Percentiles rank a stretch among this genome's conserved stretches.
phyloP scores from a whole-genome alignment of 106 monocot species.

The Acanthochlamys bracteata region DNA sequence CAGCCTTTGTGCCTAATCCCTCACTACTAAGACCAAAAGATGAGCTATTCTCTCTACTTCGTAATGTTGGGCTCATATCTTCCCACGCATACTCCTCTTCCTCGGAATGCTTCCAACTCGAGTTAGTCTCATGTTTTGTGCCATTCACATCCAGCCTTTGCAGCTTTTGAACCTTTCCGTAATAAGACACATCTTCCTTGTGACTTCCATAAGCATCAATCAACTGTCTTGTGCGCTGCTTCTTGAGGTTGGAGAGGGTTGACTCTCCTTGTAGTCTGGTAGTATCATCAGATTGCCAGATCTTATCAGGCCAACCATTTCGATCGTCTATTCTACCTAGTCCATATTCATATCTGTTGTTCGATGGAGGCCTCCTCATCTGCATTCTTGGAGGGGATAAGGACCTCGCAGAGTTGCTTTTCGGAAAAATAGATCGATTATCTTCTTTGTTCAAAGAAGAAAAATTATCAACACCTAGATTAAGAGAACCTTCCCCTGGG shows the following conservation, averaged over 20 bases:
- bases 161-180: constrained; percentile 50
- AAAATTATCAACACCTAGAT: background rate
- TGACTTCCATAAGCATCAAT: constrained; percentile 86
- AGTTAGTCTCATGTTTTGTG: constrained; percentile 17
- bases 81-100: constrained; percentile 99
- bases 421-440: constrained; percentile 17
- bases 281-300: constrained; percentile 15
- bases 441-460: constrained; percentile 15
- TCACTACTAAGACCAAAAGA: constrained; percentile 18
- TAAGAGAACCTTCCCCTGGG: constrained; percentile 15
- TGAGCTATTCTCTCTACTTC: constrained; percentile 21
- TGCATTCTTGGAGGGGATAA: constrained; percentile 28
- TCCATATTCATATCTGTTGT: constrained; percentile 22
- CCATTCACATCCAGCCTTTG: constrained; percentile 40
- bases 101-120: constrained; percentile 70
- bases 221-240: constrained; percentile 50
- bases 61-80: constrained; percentile 84
- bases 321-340: constrained; percentile 22
- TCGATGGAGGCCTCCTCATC: constrained; percentile 31
- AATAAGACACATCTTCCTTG: constrained; percentile 24
- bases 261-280: constrained; percentile 11
- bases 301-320: constrained; percentile 33
- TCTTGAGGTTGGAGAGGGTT: constrained; percentile 12
- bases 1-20: constrained; percentile 13
- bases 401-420: constrained; percentile 19